Evolutionary conservation across 148 eudicot species (phyloP).

Genomic region (Chenopodium suecicum): DNA sequence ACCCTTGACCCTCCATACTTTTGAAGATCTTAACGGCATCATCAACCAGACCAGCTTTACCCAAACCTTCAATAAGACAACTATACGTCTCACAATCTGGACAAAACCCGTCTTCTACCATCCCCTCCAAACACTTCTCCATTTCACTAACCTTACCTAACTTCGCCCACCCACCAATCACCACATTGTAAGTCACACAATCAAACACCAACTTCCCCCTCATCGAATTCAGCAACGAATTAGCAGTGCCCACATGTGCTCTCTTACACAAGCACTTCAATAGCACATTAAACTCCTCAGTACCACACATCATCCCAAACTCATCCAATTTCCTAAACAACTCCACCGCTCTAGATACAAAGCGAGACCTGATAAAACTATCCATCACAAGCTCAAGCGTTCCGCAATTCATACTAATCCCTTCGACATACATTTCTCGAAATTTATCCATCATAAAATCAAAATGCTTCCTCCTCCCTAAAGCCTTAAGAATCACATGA

Average conservation of each 20-base stretch:
- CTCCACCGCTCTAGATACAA: constrained; percentile 56
- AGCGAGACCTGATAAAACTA: constrained; percentile 52
- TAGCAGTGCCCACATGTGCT: constrained; percentile 56
- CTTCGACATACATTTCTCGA: constrained; percentile 47
- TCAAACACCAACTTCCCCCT: constrained; percentile 50
- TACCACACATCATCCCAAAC: constrained; percentile 53
- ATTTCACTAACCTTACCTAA: constrained; percentile 67
- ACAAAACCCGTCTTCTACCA: constrained; percentile 70
- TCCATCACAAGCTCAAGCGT: constrained; percentile 67
- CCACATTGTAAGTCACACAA: constrained; percentile 44
- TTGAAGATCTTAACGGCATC: constrained; percentile 65
- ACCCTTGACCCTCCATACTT: constrained; percentile 48
- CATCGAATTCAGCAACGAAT: constrained; percentile 55
- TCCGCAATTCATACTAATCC: constrained; percentile 43
- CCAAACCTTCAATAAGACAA: constrained; percentile 71
- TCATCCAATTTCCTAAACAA: constrained; percentile 53
- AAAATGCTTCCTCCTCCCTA: constrained; percentile 82
- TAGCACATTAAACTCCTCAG: constrained; percentile 58
- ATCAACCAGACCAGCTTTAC: constrained; percentile 69
- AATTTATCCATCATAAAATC: constrained; percentile 49
- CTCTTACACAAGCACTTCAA: constrained; percentile 62
- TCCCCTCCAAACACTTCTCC: constrained; percentile 55
- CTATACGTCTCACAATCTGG: constrained; percentile 68
- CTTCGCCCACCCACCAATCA: constrained; percentile 78
- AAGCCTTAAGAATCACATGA: constrained; percentile 59